Base-by-base conservation (phyloP, 2,329 filamentous ascomycete species). In the Ceratocystis huliohia region DNA sequence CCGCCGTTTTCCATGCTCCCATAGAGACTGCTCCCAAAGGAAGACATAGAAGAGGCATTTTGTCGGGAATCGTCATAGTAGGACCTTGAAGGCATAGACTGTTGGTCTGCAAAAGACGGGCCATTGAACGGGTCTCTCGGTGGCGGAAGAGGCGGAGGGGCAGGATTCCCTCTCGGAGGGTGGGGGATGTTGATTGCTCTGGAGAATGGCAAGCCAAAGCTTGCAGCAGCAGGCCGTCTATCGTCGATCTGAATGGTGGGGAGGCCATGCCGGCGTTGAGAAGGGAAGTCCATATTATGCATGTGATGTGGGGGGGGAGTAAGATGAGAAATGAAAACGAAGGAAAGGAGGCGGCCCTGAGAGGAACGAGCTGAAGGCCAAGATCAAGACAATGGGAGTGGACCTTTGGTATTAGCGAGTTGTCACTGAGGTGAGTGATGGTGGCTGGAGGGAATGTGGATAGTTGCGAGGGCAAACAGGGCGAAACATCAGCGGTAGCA, bases 1-100 rank as follows among this genome's bases (percentile, higher is more conserved):
- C 74, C 67, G 73, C 71, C 69, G 74, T 74, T 69, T 71, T 74
- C 73, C 70, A 76, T 73, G 69, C 78, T 80, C 53, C 75, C 76
- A 50, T 79, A 78, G 57, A 73, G 74, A 63, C 76, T 77, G 48
- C 68, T 69, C 5, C 62, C 65, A 8, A 69, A 44, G 5, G 66
- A 65, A 10, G 65, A 66, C 1, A 69, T 63, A 7, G 69, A 69
- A n/a, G 66, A 65, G 17, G 50, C 65, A 30, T 68, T 65, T 22
- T 41, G 22, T 13, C 61, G 63, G 20, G 45, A 6, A 10, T 65
- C 50, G 3, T 65, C 65, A 50, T 50, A 65, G 30, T 68, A 66
- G 20, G 53, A 50, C 33, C 2, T 37, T 37, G 22, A 37, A 50
- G 46, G 45, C 45, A 67, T 61, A 25, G 61, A 15, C n/a, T 41